phyloP scores from a whole-genome alignment of 495 filamentous ascomycete genomes.

The Hyaloscypha finlandica region DNA sequence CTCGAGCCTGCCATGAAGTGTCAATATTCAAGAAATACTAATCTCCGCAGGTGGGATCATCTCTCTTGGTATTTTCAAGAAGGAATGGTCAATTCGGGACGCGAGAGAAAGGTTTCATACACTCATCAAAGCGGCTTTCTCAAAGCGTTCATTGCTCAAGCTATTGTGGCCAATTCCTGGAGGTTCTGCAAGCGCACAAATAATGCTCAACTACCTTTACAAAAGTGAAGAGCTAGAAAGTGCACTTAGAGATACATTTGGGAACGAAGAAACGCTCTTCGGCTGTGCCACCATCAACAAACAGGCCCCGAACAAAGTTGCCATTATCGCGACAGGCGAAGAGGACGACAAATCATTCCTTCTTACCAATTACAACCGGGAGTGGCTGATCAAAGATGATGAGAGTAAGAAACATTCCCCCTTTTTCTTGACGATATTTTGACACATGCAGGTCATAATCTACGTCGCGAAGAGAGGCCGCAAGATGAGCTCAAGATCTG shows the following conservation, averaged over 20 bases:
- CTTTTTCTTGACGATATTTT: not conserved
- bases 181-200: slow-evolving; percentile 1
- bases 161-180: slow-evolving; percentile 3
- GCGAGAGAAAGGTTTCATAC: not conserved
- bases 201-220: slow-evolving; percentile 5
- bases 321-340: not conserved
- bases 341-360: not conserved
- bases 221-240: slow-evolving; percentile 2
- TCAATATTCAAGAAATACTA: not conserved
- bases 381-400: not conserved
- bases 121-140: not conserved
- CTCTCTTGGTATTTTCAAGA: slow-evolving; percentile 3
- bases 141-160: slow-evolving; percentile 4
- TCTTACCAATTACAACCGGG: not conserved
- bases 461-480: not conserved
- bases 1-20: not conserved
- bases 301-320: not conserved
- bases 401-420: not conserved
- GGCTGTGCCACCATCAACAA: not conserved
- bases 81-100: not conserved
- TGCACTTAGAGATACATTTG: not conserved
- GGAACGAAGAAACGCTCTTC: slow-evolving; percentile 2
- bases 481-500: slow-evolving; percentile 1
- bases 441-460: not conserved
- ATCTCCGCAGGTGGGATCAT: not conserved